These are phyloP conservation scores for Alternaria postmessia DNA, from an alignment of 2,329 filamentous ascomycete genomes.

Conservation along the genomic window DNA sequence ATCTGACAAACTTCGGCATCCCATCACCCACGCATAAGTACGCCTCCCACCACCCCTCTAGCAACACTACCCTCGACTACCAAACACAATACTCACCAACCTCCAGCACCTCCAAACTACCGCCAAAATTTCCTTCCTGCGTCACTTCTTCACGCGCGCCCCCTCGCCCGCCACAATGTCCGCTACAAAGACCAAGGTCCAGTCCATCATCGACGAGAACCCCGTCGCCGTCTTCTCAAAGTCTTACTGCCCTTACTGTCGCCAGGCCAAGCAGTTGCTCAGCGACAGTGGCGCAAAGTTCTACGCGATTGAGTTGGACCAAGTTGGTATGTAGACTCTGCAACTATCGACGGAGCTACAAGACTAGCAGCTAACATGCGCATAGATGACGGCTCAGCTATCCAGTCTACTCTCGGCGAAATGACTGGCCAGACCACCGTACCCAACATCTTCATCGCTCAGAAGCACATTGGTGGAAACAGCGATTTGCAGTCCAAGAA, in stretches of 20 bases:
- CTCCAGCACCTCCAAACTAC: conserved; percentile 20
- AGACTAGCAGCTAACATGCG: not conserved
- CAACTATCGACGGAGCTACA: not conserved
- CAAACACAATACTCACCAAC: not conserved
- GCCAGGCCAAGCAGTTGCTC: conserved; percentile 77
- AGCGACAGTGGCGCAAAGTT: conserved; percentile 75
- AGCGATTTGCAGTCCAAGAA: conserved; percentile 79
- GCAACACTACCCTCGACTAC: not conserved
- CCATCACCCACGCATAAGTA: not conserved
- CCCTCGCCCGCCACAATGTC: conserved; percentile 75
- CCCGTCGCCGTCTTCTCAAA: conserved; percentile 95
- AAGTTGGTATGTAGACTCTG: conserved; percentile 69
- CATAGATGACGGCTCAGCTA: conserved; percentile 78
- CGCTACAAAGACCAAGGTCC: conserved; percentile 81
- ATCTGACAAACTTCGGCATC: not conserved
- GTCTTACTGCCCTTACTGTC: conserved; percentile 95
- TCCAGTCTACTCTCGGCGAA: conserved; percentile 83
- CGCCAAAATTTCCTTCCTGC: conserved; percentile 71
- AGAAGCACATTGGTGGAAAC: conserved; percentile 96
- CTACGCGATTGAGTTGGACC: conserved; percentile 81
- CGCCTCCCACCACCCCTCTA: not conserved
- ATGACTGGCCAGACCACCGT: conserved; percentile 87
- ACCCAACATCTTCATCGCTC: conserved; percentile 91
- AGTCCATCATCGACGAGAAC: conserved; percentile 88
- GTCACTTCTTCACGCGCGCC: conserved; percentile 72